Percentiles rank a stretch among this genome's conserved stretches.
phyloP scores from a whole-genome alignment of 1,139 yeast species.

The Kodamaea sp. region DNA sequence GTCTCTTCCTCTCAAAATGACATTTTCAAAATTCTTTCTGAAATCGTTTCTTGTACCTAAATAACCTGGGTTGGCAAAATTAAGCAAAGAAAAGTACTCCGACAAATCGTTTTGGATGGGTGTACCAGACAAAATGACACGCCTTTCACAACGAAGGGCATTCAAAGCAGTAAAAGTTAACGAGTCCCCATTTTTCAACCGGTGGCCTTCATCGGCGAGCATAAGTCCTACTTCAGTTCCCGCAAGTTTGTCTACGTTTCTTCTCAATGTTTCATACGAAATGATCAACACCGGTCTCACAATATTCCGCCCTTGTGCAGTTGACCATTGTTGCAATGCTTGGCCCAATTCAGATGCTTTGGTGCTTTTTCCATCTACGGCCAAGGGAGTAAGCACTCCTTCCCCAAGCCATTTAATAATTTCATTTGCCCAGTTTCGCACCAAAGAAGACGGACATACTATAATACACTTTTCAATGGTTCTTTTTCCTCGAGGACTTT shows the following conservation, averaged over 20 bases:
- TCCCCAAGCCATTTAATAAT: constrained; percentile 94
- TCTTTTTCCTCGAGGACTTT: constrained; percentile 84
- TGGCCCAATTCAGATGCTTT: constrained; percentile 66
- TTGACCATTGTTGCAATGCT: constrained; percentile 83
- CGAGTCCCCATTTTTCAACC: constrained; percentile 93
- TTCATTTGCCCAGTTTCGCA: constrained; percentile 97
- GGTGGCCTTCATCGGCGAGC: constrained; percentile 95
- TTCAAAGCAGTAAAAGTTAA: constrained; percentile 87
- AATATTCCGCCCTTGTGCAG: constrained; percentile 82
- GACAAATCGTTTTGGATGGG: constrained; percentile 97
- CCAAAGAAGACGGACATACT: constrained; percentile 94
- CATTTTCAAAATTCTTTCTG: constrained; percentile 78
- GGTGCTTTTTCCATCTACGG: constrained; percentile 86
- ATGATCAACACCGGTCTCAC: constrained; percentile 93
- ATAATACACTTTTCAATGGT: constrained; percentile 89
- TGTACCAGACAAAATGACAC: constrained; percentile 94
- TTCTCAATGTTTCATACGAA: constrained; percentile 90
- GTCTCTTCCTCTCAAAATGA: constrained; percentile 83
- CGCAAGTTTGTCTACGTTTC: constrained; percentile 77
- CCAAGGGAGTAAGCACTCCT: constrained; percentile 83
- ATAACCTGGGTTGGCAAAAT: constrained; percentile 93
- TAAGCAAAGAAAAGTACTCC: constrained; percentile 87
- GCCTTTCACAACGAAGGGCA: constrained; percentile 76
- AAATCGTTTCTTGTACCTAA: constrained; percentile 84
- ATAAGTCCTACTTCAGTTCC: constrained; percentile 84